Evolutionary conservation across 2,329 filamentous ascomycete species (phyloP).

Genomic region (Epicoccum sorghinum): DNA sequence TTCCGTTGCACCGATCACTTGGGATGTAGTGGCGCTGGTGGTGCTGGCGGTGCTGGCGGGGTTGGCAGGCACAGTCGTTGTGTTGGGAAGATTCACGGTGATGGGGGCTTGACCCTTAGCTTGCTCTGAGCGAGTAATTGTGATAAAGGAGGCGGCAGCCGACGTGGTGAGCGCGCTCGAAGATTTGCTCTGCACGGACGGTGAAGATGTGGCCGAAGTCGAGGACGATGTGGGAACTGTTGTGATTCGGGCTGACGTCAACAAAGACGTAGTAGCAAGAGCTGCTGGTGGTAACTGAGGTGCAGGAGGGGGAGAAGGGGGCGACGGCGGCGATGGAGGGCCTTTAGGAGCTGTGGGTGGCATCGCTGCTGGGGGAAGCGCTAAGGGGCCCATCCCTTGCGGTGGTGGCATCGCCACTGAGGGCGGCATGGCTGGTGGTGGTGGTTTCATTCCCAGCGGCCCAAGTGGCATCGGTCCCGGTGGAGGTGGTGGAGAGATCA

Average conservation of each 20-base stretch:
- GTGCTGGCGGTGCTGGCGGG: not conserved
- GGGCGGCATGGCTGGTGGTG: too few species aligned
- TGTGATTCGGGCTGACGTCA: not conserved
- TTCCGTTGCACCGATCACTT: not conserved
- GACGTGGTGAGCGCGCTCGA: not conserved
- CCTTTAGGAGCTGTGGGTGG: too few species aligned
- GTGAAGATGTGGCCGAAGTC: not conserved
- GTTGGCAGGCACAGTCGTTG: not conserved
- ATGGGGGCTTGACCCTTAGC: not conserved
- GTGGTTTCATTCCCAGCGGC: too few species aligned
- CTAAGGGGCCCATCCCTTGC: too few species aligned
- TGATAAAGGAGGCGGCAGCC: constrained; percentile 5
- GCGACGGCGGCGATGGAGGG: too few species aligned
- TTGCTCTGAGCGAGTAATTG: constrained; percentile 2
- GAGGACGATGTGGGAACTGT: not conserved
- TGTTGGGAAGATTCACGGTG: not conserved
- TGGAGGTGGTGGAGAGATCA: too few species aligned
- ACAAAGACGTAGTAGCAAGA: not conserved
- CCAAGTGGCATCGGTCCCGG: too few species aligned
- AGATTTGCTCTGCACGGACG: not conserved
- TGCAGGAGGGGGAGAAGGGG: not conserved
- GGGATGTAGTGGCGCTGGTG: not conserved
- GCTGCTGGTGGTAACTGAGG: not conserved
- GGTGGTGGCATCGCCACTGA: too few species aligned
- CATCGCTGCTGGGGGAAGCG: too few species aligned